Evolutionary conservation across 257 asterid species (phyloP).

Genomic region (Linaria vulgaris): DNA sequence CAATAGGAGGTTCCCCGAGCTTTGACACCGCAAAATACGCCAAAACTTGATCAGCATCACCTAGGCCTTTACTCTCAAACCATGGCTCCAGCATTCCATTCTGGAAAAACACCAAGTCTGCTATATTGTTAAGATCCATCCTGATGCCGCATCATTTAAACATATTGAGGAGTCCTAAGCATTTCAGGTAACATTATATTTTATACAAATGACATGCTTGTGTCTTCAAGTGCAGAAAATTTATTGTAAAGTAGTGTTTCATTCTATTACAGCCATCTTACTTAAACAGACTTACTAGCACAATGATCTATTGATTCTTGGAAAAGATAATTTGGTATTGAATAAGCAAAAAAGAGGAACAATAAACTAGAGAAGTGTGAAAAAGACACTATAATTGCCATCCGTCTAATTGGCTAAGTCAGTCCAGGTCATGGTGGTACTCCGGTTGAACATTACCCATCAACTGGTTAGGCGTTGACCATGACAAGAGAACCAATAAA

Average conservation of each 20-base stretch:
- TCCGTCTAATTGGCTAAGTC: no score
- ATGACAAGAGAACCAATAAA: no score
- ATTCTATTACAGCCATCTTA: no score
- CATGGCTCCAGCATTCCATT: constrained; percentile 99
- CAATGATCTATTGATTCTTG: no score
- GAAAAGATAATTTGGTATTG: no score
- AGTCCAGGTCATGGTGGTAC: no score
- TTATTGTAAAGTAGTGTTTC: neutral
- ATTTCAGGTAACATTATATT: constrained; percentile 2
- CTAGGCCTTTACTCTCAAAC: constrained; percentile 80
- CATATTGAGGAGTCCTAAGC: neutral
- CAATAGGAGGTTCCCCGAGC: constrained; percentile 88
- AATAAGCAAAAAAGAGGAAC: no score
- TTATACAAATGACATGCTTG: neutral
- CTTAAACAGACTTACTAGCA: no score
- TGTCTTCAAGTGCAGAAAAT: neutral
- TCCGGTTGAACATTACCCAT: no score
- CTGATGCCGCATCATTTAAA: constrained; percentile 11
- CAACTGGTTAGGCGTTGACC: no score
- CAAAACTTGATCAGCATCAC: constrained; percentile 85
- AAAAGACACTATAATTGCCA: no score
- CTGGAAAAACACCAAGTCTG: constrained; percentile 99
- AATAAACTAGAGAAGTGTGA: no score
- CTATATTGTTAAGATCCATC: constrained; percentile 64
- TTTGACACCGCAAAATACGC: constrained; percentile 95